phyloP scores from a whole-genome alignment of 139 green algal genomes.

The Closterium sp. region DNA sequence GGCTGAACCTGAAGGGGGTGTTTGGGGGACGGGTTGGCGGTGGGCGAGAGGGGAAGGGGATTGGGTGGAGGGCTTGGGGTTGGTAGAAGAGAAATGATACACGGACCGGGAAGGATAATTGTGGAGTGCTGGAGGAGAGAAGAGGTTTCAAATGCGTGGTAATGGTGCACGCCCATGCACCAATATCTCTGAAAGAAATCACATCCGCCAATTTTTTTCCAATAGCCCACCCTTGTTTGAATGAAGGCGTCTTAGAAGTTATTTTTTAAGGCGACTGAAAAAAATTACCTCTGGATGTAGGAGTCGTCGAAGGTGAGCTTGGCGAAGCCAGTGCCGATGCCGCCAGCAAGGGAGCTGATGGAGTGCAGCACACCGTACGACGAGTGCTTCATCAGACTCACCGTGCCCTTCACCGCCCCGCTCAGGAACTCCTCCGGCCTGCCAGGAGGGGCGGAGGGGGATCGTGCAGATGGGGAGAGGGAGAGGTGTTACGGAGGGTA shows the following conservation, averaged over 20 bases:
- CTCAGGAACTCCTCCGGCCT: conserved; percentile 57
- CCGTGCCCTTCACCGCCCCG: conserved; percentile 53
- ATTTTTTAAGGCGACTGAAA: too few species aligned
- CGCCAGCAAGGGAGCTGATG: conserved; percentile 55
- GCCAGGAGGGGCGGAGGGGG: background rate
- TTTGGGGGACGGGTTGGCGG: background rate
- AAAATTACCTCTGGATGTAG: conserved; percentile 44
- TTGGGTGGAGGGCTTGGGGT: background rate
- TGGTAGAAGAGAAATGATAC: background rate
- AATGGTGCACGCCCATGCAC: too few species aligned
- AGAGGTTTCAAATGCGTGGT: background rate
- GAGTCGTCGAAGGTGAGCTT: conserved; percentile 61
- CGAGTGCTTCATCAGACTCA: conserved; percentile 59
- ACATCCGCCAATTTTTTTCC: too few species aligned
- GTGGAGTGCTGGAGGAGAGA: background rate
- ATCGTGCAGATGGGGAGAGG: too few species aligned
- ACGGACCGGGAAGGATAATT: too few species aligned
- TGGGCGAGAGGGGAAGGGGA: too few species aligned
- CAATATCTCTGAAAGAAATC: too few species aligned
- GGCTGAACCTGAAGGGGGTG: conserved; percentile 31
- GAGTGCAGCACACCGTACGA: conserved; percentile 59
- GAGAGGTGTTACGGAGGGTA: too few species aligned
- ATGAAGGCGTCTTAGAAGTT: conserved; percentile 60
- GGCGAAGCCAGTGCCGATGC: conserved; percentile 57
- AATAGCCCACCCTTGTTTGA: background rate